Evolutionary conservation across 139 green algal genomes (phyloP), one percentile per base, ranked within the genome.

Genomic region (Spirogloea muscicola): DNA sequence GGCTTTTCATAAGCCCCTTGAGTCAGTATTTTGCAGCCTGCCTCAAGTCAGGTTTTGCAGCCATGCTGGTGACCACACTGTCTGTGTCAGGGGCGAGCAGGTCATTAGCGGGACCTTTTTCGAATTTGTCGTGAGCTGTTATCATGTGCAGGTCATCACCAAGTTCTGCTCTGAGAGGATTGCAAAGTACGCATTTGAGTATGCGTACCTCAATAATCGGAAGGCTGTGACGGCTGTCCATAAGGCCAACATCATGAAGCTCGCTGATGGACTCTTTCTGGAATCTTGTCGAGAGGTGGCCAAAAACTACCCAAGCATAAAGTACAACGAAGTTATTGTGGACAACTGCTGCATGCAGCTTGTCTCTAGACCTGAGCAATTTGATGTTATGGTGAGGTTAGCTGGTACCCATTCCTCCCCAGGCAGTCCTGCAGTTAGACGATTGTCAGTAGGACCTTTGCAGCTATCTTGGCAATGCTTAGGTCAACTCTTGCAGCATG

Each of bases 191-290:
- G 77, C 77, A 9, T 84, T 84, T 57, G 77, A 84, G 67, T 84
- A 84, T 62, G 77, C 77, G 7, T 79, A 79, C 13, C 73, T 84
- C 42, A 84, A 84, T 49, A 67, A 76, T 39, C 49, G 77, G 18
- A 84, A 84, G 60, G 90, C 85, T 59, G 77, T 84, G 49, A 84
- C 77, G 21, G 77, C 77, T 25, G 77, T 84, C 25, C 77, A 84
- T 65, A 84, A 84, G 67, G 77, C 77, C 2, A 84, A 84, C 75
- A 84, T 84, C 67, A 84, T 84, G 77, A 84, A 84, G 63, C 77
- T 84, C n/a, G 68, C 46, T 58, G 77, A 84, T 58, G 77, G 77
- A 6, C 75, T 84, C 18, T 84, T 84, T 31, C 76, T 87, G 2
- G 72, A 86, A 37, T 83, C 70, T 10, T 82, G 75, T 38, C 75